Base-by-base conservation (phyloP, 257 asterid genomes). In the Apocynum venetum region DNA sequence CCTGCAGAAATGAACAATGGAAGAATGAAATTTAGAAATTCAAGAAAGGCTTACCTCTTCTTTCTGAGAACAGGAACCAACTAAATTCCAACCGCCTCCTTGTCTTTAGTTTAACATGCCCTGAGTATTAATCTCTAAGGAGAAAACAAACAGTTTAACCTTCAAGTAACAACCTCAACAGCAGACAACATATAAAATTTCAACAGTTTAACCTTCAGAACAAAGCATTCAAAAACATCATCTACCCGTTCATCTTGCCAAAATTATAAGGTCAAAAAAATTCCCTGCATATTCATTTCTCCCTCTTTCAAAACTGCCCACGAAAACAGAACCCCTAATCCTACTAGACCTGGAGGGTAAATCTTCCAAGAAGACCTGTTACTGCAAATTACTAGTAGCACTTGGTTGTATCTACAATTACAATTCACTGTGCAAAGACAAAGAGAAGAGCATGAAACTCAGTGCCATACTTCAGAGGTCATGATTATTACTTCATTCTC, bases 171-270 rank as follows among this genome's bases (percentile, higher is more conserved):
- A 67, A 17, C 49, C 36, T 44, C 4, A 63, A 15, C 48, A 61
- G 52, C 41, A 38, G 69, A 40, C 49, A 44, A 4, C 19, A 53
- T 19, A 60, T 63, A 72, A 52, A 25, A 25, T 25, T 25, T 25
- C 31, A 25, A 25, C 31, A 25, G 31, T 25, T 25, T 25, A 25
- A 25, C 31, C 82, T 61, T 72, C 43, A 64, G 68, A 40, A 78
- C 65, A 72, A 78, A 78, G 77, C 67, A 11, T 72, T 41, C 76
- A 59, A 6, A 25, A 66, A 20, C 40, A 38, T 40, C 35, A 67
- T 73, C 72, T 8, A 60, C 77, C 81, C 41, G 15, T 48, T 78
- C 69, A 57, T 71, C 81, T 49, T 20, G 41, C 53, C 7, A 72
- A 15, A 53, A 68, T 3, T n/a, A 68, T 43, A 46, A 0, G 77